Base-by-base conservation (phyloP, 805 yeast genomes). In the Candida boleticola region DNA sequence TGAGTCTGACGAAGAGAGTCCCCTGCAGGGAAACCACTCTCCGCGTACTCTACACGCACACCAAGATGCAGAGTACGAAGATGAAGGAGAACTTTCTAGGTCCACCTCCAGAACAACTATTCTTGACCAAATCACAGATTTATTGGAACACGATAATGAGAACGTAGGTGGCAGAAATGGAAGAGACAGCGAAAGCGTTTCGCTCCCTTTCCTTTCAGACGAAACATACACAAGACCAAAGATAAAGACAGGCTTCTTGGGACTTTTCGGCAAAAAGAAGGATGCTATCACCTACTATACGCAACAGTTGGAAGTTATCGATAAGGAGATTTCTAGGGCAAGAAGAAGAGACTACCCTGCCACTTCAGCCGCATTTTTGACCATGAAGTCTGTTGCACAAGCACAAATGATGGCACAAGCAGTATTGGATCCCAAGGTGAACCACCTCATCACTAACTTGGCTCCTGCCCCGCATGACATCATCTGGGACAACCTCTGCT, bases 321-420 rank as follows among this genome's bases (percentile, higher is more conserved):
- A 92, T 54, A 77, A 73, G 40, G 83, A 83, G 51, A 89, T 92
- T 37, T 36, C 58, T 4, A 66, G 71, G 21, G 86, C 92, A 1
- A 74, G 96, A 41, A 68, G 65, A 23, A 73, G 82, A 39, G 85
- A 84, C 48, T 87, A 82, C 54, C 80, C 87, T 0, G 84, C 96
- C 0, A 87, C 95, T 0, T 89, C 95, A 22, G 84, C 92, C 0
- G 97, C 98, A 0, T 92, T 92, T 62, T 80, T 92, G 6, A 93
- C 98, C 0, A 86, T 92, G 96, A 92, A 87, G 49, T 78, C 93
- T 0, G 97, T 89, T 3, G 96, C 97, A 0, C 83, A 89, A 50
- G 97, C 98, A 2, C 99, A 92, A 60, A 84, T 89, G 87, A 83
- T 93, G 22, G 97, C 97, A 0, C 99, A 93, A 60, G 93, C 97